Percentiles rank a stretch among this genome's conserved stretches.
Conservation (phyloP, 495 filamentous ascomycete genomes). For the Halenospora varia region DNA sequence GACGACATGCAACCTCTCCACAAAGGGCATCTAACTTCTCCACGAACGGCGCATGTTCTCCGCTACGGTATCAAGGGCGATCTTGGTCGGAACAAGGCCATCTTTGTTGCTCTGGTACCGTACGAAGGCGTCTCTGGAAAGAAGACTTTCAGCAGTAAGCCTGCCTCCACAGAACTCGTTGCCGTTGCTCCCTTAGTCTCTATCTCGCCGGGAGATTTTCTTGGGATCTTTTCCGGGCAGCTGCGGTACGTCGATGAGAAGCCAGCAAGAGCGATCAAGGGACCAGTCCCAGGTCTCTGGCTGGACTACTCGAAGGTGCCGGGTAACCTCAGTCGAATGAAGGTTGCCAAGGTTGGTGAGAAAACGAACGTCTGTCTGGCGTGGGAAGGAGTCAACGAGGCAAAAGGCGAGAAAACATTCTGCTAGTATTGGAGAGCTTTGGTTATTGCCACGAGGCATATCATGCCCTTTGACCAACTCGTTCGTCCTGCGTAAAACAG, state of each 20-base stretch:
- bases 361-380: constrained; percentile 17
- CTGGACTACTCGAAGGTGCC: constrained; percentile 9
- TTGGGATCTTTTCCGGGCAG: constrained; percentile 16
- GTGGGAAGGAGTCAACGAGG: constrained; percentile 19
- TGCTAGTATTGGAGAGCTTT: constrained; percentile 11
- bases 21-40: too few relatives aligned
- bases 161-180: constrained; percentile 12
- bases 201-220: constrained; percentile 14
- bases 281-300: constrained; percentile 11
- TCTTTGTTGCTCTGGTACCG: constrained; percentile 6
- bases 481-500: constrained; percentile 10
- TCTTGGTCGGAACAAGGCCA: constrained; percentile 12
- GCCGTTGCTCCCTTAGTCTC: constrained; percentile 13
- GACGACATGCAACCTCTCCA: too few relatives aligned
- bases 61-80: constrained; percentile 13
- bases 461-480: constrained; percentile 16
- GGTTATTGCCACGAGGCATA: constrained; percentile 7
- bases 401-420: constrained; percentile 6
- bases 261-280: constrained; percentile 7
- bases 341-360: constrained; percentile 14
- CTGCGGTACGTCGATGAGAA: constrained; percentile 17
- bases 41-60: too few relatives aligned
- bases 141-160: not conserved
- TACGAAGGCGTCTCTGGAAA: constrained; percentile 8
- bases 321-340: constrained; percentile 12